phyloP scores from a whole-genome alignment of 345 rosid species.

The Syzygium jambos region DNA sequence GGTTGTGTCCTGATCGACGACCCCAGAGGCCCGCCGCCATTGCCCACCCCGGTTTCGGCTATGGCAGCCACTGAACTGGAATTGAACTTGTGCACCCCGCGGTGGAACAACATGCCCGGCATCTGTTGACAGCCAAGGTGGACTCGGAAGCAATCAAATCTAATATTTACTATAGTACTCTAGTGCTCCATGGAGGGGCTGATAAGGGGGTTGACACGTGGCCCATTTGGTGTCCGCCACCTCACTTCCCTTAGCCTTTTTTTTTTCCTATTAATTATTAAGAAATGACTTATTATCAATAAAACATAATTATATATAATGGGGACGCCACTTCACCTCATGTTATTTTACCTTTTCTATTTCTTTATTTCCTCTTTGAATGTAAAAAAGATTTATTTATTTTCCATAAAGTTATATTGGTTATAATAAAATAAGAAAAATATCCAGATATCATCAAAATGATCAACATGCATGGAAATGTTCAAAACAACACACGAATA shows the following conservation, averaged over 20 bases:
- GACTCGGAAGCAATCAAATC: background rate
- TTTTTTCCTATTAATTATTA: background rate
- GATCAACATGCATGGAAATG: background rate
- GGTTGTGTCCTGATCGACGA: background rate
- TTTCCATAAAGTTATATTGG: background rate
- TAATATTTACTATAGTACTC: background rate
- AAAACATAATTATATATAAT: background rate
- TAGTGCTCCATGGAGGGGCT: background rate
- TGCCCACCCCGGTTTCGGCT: background rate
- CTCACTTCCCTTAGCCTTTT: background rate
- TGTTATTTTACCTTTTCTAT: background rate
- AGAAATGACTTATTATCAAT: background rate
- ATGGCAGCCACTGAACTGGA: background rate
- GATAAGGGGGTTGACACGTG: background rate
- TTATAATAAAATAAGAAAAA: background rate
- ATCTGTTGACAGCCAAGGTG: slow-evolving; percentile 16
- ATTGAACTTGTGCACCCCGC: slow-evolving; percentile 21
- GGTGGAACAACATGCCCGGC: slow-evolving; percentile 62
- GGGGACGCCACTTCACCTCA: background rate
- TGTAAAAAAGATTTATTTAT: background rate
- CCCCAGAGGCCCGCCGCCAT: background rate
- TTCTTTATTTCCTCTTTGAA: background rate
- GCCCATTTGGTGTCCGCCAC: background rate
- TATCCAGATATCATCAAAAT: background rate
- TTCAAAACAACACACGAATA: background rate